Evolutionary conservation across 192 early-diverging fungal genomes (phyloP).

Genomic region (Podila clonocystis): DNA sequence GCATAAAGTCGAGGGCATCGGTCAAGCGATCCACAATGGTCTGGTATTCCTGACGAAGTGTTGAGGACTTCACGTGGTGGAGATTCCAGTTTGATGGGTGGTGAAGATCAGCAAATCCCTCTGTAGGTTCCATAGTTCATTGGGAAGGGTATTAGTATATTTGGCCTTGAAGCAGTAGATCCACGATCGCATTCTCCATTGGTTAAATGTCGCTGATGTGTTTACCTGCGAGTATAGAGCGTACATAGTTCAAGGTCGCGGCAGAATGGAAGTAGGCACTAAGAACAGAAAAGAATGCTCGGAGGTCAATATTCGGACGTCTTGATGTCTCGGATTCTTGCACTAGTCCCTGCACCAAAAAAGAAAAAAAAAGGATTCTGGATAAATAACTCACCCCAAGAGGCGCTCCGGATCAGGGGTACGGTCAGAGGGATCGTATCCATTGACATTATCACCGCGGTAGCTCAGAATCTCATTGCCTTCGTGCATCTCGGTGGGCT

Average conservation of each 20-base stretch:
- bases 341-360: not conserved
- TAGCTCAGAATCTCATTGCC: conserved; percentile 85
- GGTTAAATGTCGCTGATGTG: not conserved
- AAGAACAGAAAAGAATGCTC: not conserved
- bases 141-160: not conserved
- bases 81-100: conserved; percentile 88
- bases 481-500: conserved; percentile 83
- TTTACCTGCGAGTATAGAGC: conserved; percentile 83
- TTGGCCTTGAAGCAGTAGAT: no score
- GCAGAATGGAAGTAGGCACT: conserved; percentile 97
- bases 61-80: conserved; percentile 81
- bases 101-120: conserved; percentile 74
- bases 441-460: conserved; percentile 98
- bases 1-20: conserved; percentile 93
- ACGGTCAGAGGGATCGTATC: conserved; percentile 85
- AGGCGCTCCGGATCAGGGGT: conserved; percentile 91
- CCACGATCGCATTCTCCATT: no score
- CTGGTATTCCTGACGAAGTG: conserved; percentile 87
- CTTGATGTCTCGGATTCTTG: not conserved
- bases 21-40: conserved; percentile 84
- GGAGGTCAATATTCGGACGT: no score
- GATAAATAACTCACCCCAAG: conserved; percentile 57
- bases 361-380: not conserved
- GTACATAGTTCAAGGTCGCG: conserved; percentile 93
- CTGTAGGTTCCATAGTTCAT: not conserved